Base-by-base conservation (phyloP, 352 stramenopile genomes). In the Globisporangium heterothallicum region DNA sequence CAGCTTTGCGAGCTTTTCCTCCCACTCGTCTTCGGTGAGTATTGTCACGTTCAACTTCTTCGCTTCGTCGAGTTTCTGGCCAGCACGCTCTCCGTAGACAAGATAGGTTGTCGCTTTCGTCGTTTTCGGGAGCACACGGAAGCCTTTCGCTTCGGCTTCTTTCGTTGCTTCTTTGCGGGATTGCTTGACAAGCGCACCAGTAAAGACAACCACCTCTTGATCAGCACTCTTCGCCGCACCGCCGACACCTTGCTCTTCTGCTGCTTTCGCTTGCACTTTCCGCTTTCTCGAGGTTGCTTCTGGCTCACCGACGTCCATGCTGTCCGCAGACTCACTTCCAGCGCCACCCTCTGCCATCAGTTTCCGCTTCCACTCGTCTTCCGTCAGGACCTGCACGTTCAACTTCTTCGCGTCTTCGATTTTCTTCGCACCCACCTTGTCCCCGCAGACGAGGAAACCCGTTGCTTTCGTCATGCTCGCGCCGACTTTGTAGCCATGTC, bases 401-500 rank as follows among this genome's bases (percentile, higher is more conserved):
- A 68, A 44, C 25, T 81, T 80, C 35, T 62, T 42, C 7, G 69
- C 68, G 13, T 78, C 66, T 9, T 70, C 64, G 30, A 72, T 61
- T 58, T 83, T 83, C 62, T 82, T 85, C 2, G 32, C 61, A 16
- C 71, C 69, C 16, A 75, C 67, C 43, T 77, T 77, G 38, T 60
- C 64, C 12, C 74, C 74, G 43, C 64, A 85, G 21, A 85, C 69
- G 14, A 85, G 69, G 41, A 83, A 68, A 36, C 48, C 68, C 32
- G 74, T 75, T 38, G 58, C 53, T 30, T 70, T 68, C 0, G 53
- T 74, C 18, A 85, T 42, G 26, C 44, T 64, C 2, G n/a, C n/a
- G 21, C 61, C 59, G 12, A 83, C 71, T 12, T 46, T 60, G 47
- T 64, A 83, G 25, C 74, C 74, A 21, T 58, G 55, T 7, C 49